These are phyloP conservation scores for Wickerhamomyces sp. DNA, from an alignment of 1,139 yeast species.

Conservation along the genomic window DNA sequence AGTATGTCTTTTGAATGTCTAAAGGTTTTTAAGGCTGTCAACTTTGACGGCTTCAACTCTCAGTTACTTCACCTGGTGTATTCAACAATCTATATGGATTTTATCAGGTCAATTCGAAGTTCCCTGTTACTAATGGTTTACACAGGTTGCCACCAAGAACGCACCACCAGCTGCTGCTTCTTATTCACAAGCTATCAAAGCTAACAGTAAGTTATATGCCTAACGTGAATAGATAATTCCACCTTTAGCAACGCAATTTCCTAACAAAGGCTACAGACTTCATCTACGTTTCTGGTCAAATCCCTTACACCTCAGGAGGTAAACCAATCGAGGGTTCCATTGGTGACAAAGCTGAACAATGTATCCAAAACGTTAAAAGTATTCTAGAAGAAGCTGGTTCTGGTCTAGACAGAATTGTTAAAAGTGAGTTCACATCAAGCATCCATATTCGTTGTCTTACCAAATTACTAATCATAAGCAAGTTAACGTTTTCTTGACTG, in stretches of 20 bases:
- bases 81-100: no score
- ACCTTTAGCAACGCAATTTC: background rate
- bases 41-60: no score
- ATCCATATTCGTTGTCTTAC: no score
- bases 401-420: constrained; percentile 73
- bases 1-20: constrained; percentile 34
- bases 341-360: constrained; percentile 82
- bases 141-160: constrained; percentile 54
- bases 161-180: constrained; percentile 98
- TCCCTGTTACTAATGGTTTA: background rate
- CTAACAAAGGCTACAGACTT: constrained; percentile 41
- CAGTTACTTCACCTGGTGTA: no score
- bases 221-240: no score
- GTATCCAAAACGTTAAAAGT: constrained; percentile 66
- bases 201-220: constrained; percentile 54
- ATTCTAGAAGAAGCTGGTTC: constrained; percentile 82
- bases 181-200: constrained; percentile 90
- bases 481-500: constrained; percentile 81
- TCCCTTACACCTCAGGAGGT: constrained; percentile 82
- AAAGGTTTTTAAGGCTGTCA: no score
- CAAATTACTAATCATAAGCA: constrained; percentile 1
- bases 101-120: no score
- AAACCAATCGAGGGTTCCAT: constrained; percentile 74
- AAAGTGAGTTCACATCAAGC: constrained; percentile 29
- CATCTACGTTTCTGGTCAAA: constrained; percentile 91